Evolutionary conservation across 176 grass and related monocot genomes (phyloP).

Genomic region (Cenchrus americanus): DNA sequence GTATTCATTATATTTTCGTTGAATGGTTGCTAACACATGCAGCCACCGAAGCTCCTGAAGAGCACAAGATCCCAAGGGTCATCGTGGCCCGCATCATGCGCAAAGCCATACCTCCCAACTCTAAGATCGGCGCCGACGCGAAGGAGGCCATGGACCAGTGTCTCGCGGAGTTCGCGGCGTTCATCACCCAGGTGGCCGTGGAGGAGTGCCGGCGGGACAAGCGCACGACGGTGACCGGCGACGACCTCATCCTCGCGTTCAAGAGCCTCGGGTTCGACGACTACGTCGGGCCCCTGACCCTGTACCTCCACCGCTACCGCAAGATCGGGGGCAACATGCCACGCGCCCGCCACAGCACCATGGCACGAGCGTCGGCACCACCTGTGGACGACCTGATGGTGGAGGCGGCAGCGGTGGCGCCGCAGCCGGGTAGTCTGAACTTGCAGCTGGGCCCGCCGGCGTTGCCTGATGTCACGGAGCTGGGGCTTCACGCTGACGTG

Average conservation of each 20-base stretch:
- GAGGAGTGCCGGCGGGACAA: neutral
- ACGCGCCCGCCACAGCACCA: neutral
- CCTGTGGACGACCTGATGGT: neutral
- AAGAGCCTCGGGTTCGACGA: slow-evolving; percentile 14
- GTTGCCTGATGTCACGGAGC: neutral
- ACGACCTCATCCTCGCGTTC: slow-evolving; percentile 38
- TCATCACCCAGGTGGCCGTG: neutral
- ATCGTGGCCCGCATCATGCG: slow-evolving; percentile 34
- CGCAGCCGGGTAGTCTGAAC: too few relatives aligned
- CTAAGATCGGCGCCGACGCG: slow-evolving; percentile 11
- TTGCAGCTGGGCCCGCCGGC: neutral
- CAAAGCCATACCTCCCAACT: neutral
- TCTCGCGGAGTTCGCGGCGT: neutral
- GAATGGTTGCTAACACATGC: neutral
- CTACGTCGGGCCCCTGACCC: slow-evolving; percentile 20
- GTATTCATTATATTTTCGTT: neutral
- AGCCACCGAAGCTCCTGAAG: neutral
- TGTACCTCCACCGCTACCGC: slow-evolving; percentile 31
- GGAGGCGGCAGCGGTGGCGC: too few relatives aligned
- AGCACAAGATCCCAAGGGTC: neutral
- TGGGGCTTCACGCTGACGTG: neutral
- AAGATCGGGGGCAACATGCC: neutral
- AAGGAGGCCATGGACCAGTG: slow-evolving; percentile 23
- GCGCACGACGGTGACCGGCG: neutral
- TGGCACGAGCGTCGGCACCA: neutral